Evolutionary conservation across 768 basidiomycete species (phyloP), one percentile per base, ranked within the genome.

Genomic region (Mycena leptocephala): DNA sequence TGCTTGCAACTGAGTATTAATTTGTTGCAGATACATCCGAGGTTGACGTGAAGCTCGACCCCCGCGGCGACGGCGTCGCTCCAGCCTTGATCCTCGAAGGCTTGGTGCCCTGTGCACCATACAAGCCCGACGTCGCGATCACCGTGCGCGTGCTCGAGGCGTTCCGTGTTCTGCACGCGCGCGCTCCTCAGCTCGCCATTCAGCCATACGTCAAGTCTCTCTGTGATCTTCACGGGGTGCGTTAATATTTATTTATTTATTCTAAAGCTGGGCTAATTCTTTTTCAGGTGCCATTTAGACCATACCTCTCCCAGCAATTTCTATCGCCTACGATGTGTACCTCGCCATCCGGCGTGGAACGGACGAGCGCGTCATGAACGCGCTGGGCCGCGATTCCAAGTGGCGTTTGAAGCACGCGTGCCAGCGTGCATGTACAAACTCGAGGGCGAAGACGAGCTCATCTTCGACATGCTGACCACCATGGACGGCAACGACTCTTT

Each of bases 401-500:
- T 82, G 80, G 81, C 76, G 79, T 7, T 41, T 85, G 30, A 69
- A 76, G 64, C 70, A 84, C 48, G 66, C 79, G 8, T 85, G 84
- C 81, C 84, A 0, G 55, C 80, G 5, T 84, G 84, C 69, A 78
- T 48, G 18, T 81, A 82, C 56, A 74, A 79, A 64, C 80, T 83
- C 14, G 74, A 80, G 35, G 78, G 76, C 62, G 82, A 58, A 20
- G 69, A 76, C 2, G 43, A 51, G 7, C 72, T 84, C 5, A 61
- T 68, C 2, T 81, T 79, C 35, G 35, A 65, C 3, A 76, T 78
- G 51, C 71, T 83, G 62, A 43, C 79, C 20, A 74, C 78, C 28
- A 77, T 82, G 64, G 83, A 84, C 51, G 81, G 82, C 20, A 82
- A 83, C 63, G 74, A 82, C 53, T 82, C 81, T 0, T 39, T 79